Percentiles rank a stretch among this genome's conserved stretches.
These are phyloP conservation scores for Penicillium roqueforti DNA, from an alignment of 495 filamentous ascomycete genomes.

Conservation along the genomic window DNA sequence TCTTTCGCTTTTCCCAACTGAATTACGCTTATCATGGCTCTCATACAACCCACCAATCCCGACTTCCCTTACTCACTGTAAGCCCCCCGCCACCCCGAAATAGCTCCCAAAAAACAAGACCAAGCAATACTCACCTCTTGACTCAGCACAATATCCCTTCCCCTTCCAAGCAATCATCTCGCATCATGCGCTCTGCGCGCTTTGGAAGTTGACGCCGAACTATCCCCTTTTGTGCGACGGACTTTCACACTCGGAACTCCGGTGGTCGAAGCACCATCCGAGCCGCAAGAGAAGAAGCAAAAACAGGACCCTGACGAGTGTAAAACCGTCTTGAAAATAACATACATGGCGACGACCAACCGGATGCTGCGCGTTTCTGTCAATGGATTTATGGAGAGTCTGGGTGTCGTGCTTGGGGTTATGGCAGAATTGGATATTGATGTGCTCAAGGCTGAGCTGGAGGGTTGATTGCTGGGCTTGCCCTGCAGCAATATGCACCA, in stretches of 20 bases:
- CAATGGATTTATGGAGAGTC: slow-evolving; percentile 95
- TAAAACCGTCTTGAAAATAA: slow-evolving; percentile 60
- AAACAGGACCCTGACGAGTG: slow-evolving; percentile 35
- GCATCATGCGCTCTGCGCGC: slow-evolving; percentile 71
- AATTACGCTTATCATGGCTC: slow-evolving; percentile 13
- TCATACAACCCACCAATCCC: slow-evolving; percentile 35
- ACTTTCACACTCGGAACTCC: slow-evolving; percentile 54
- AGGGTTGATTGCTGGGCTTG: slow-evolving; percentile 18
- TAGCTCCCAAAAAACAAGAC: neutral
- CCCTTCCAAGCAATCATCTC: slow-evolving; percentile 77
- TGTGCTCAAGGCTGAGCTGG: slow-evolving; percentile 49
- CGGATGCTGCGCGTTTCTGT: slow-evolving; percentile 95
- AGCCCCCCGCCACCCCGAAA: slow-evolving; percentile 16
- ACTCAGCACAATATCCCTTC: slow-evolving; percentile 69
- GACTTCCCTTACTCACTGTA: slow-evolving; percentile 74
- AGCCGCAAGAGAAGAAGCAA: slow-evolving; percentile 27
- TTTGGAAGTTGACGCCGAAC: slow-evolving; percentile 80
- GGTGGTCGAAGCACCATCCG: slow-evolving; percentile 12
- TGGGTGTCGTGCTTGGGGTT: slow-evolving; percentile 75
- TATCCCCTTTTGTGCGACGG: slow-evolving; percentile 77
- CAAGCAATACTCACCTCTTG: neutral
- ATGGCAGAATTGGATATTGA: slow-evolving; percentile 90
- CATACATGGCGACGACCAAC: slow-evolving; percentile 87
- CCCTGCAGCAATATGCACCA: slow-evolving; percentile 1
- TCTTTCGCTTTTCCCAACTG: neutral